phyloP scores from a whole-genome alignment of 1,139 yeast species.

The Geotrichum cucujoidarum region DNA sequence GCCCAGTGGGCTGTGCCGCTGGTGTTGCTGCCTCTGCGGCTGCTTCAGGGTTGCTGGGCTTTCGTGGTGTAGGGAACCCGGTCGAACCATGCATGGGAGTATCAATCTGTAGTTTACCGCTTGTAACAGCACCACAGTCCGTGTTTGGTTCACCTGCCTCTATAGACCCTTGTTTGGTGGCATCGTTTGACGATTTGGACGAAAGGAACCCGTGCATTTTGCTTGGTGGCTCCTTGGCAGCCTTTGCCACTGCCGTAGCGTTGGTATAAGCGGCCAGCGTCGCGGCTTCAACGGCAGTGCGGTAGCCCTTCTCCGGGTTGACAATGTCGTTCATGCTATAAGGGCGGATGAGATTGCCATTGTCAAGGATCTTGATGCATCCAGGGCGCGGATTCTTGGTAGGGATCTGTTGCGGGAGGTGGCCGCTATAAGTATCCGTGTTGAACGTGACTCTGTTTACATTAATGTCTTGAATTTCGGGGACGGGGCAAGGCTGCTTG shows the following conservation, averaged over 20 bases:
- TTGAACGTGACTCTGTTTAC: slow-evolving; percentile 59
- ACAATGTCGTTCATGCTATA: slow-evolving; percentile 27
- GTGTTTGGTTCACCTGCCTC: too few relatives aligned
- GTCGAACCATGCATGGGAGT: slow-evolving; percentile 9
- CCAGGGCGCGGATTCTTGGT: slow-evolving; percentile 79
- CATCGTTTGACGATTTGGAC: too few relatives aligned
- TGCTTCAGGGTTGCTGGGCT: too few relatives aligned
- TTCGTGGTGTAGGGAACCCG: not conserved
- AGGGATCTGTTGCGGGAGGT: slow-evolving; percentile 96
- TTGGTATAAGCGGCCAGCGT: slow-evolving; percentile 32
- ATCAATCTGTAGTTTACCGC: slow-evolving; percentile 5
- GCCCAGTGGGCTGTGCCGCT: not conserved
- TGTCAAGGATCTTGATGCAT: slow-evolving; percentile 53
- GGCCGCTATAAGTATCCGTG: slow-evolving; percentile 58
- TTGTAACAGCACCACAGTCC: too few relatives aligned
- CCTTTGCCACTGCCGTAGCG: slow-evolving; percentile 34
- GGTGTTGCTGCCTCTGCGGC: too few relatives aligned
- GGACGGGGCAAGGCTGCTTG: slow-evolving; percentile 22
- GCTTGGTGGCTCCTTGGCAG: slow-evolving; percentile 21
- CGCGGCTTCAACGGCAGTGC: slow-evolving; percentile 34
- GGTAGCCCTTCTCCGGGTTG: slow-evolving; percentile 16
- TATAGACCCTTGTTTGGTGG: too few relatives aligned
- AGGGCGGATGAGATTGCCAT: slow-evolving; percentile 33
- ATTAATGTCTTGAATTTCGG: slow-evolving; percentile 14
- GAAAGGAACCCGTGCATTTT: too few relatives aligned